A percentile compares a stretch with the other conserved stretches of the same genome.
Conservation (phyloP, 306 rosid genomes). For the Fragaria nilgerrensis region DNA sequence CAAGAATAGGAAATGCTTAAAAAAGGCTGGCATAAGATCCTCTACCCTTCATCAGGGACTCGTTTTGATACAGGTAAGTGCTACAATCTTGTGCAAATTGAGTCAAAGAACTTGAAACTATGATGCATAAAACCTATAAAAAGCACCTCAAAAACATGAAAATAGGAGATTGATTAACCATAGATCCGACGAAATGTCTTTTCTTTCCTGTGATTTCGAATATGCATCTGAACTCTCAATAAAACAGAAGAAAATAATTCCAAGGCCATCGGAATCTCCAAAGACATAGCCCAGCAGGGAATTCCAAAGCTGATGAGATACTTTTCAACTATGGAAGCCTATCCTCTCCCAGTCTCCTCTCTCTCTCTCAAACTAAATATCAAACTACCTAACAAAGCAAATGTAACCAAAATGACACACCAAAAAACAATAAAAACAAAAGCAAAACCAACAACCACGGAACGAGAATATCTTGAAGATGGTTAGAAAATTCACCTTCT, state of each 20-base stretch:
- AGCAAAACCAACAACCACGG: background rate
- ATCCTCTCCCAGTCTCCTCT: background rate
- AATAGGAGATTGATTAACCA: background rate
- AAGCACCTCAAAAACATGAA: background rate
- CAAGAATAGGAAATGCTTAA: slow-evolving; percentile 45
- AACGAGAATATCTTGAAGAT: background rate
- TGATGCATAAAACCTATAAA: slow-evolving; percentile 13
- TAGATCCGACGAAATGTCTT: background rate
- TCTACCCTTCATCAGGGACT: slow-evolving; percentile 34
- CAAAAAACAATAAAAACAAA: background rate
- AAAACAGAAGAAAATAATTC: slow-evolving; percentile 3
- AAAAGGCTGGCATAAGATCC: slow-evolving; percentile 32
- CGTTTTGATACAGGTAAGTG: slow-evolving; percentile 40
- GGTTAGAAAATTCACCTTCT: slow-evolving; percentile 1
- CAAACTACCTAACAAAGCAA: background rate
- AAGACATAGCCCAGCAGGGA: background rate
- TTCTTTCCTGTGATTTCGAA: background rate
- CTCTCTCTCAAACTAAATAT: background rate
- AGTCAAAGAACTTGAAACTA: slow-evolving; percentile 19
- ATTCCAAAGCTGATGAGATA: slow-evolving; percentile 8
- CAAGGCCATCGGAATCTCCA: slow-evolving; percentile 27
- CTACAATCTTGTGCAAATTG: slow-evolving; percentile 23
- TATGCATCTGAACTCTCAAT: background rate
- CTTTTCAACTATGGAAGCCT: background rate
- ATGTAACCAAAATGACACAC: background rate